Percentiles rank a stretch among this genome's conserved stretches.
These are phyloP conservation scores for Rhododendron ovatum DNA, from an alignment of 148 eudicot genomes.

Conservation along the genomic window DNA sequence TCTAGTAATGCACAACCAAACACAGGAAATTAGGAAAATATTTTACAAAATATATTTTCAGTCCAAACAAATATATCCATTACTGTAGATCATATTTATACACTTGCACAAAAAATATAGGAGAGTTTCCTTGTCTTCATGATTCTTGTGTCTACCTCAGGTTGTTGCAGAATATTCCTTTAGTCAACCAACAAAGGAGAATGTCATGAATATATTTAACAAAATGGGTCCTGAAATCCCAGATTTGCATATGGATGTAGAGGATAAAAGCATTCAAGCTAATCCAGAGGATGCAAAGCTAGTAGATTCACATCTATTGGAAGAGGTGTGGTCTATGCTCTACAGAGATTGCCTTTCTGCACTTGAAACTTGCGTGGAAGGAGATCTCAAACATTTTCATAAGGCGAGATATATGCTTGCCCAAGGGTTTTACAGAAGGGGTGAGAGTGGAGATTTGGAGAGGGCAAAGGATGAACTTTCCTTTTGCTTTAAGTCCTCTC, in stretches of 20 bases:
- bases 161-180: constrained; percentile 68
- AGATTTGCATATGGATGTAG: constrained; percentile 24
- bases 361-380: constrained; percentile 81
- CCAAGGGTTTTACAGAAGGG: constrained; percentile 79
- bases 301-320: constrained; percentile 36
- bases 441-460: constrained; percentile 64
- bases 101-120: background rate
- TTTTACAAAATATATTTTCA: background rate
- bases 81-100: background rate
- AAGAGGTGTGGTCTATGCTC: constrained; percentile 66
- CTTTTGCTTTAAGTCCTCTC: constrained; percentile 96
- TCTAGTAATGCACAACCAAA: background rate
- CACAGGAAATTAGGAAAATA: background rate
- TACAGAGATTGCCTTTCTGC: constrained; percentile 93
- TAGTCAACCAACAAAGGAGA: constrained; percentile 55
- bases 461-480: constrained; percentile 92
- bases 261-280: constrained; percentile 15
- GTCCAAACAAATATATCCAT: background rate
- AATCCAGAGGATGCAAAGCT: constrained; percentile 21
- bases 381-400: constrained; percentile 97
- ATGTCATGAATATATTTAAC: constrained; percentile 40
- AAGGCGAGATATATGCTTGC: constrained; percentile 99
- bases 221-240: constrained; percentile 30
- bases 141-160: constrained; percentile 32
- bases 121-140: constrained; percentile 1